Base-by-base conservation (phyloP, 176 grass and related monocot genomes). In the Miscanthus lutarioriparius region DNA sequence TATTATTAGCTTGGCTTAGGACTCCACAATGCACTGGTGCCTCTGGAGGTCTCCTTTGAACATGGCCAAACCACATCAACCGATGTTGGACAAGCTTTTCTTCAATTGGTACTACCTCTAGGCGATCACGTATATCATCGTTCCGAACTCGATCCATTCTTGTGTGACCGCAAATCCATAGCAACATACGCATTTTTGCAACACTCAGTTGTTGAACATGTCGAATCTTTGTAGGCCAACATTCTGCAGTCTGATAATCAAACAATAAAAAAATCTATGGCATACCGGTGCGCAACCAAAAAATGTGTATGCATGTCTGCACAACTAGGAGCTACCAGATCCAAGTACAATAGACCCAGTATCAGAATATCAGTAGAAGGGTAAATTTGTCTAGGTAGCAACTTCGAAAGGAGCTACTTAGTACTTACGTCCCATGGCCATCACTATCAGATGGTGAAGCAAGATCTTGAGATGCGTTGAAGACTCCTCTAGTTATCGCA, bases 391-490 rank as follows among this genome's bases (percentile, higher is more conserved):
- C 32, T 76, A 77, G 40, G 2, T 71, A 78, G 23, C 7, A 6
- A 43, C 13, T 53, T 40, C 19, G 22, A 54, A 77, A 38, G 32
- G 35, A 1, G 73, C 10, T 58, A 91, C 96, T 91, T 80, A 99
- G 7, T 58, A 91, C 96, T 91, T 80, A 99, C 96, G 93, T 99
- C 56, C 96, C 96, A 78, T 99, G 96, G 47, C 96, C 96, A 80
- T 99, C 96, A 79, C 91, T 88, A 81, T 99, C 96, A 70, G 94
- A 95, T 74, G 96, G 96, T 58, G 96, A 99, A 91, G 93, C 91
- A 80, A 91, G 90, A 87, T 99, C 96, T 87, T 90, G 72, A 43
- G 93, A 94, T 17, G 84, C 83, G 80, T 99, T 99, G 67, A 99
- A 96, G 37, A 96, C 83, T 72, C 96, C 96, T 83, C 93, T 91